Base-by-base conservation (phyloP, 2,329 filamentous ascomycete species). In the Diaporthe citri region DNA sequence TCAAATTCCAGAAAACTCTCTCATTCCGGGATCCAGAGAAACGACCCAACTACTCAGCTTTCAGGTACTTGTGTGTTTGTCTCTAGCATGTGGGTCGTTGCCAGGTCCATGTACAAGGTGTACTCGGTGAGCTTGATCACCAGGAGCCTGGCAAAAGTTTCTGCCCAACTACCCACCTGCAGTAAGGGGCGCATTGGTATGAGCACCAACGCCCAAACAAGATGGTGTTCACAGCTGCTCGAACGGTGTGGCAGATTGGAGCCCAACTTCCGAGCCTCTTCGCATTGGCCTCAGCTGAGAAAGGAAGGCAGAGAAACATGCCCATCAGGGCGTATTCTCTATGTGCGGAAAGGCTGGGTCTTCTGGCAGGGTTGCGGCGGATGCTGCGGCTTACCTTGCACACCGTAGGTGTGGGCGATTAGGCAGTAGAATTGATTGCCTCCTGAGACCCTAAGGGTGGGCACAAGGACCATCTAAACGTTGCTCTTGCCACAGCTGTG, bases 361-460 rank as follows among this genome's bases (percentile, higher is more conserved):
- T 28, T 28, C 15, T 41, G 64, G 34, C n/a, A 55, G 46, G 64
- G 46, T 55, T 69, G 64, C n/a, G 64, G 34, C 15, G n/a, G 64
- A 41, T 34, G 64, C 34, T 39, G 64, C 34, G 15, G 64, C 64
- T 28, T 69, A 41, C 64, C 64, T 69, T 41, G 31, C 64, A 69
- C 34, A 52, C 48, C 46, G 34, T 69, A 36, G 64, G 48, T 69
- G 64, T 41, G 46, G 64, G 46, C n/a, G 64, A 55, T 12, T 36
- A 69, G 64, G 64, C 64, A 55, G 46, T 69, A 69, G 64, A 31
- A 41, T 55, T 31, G n/a, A 55, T 41, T 20, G 48, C 46, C 48
- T 39, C 64, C 64, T 55, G 64, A 55, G 64, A 69, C 64, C 48
- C 28, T 52, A 41, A 69, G 64, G 64, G 46, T 55, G 34, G 31